Percentiles rank a stretch among this genome's conserved stretches.
phyloP scores from a whole-genome alignment of 257 asterid species.

The Lavandula angustifolia region DNA sequence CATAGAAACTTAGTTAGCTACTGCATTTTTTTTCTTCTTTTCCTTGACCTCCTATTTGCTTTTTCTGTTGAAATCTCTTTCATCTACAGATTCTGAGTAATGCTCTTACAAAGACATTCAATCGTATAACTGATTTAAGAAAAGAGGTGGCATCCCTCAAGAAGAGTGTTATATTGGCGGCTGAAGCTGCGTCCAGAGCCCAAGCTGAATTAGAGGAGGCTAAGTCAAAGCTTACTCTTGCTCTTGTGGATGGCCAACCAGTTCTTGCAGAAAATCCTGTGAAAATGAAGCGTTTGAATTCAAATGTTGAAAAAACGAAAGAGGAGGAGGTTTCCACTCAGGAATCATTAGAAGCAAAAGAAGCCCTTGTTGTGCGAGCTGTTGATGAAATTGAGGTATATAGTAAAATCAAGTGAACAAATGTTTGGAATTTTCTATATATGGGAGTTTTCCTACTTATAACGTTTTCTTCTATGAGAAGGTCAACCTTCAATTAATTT shows the following conservation, averaged over 20 bases:
- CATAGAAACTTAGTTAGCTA: conserved; percentile 5
- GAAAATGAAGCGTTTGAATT: conserved; percentile 83
- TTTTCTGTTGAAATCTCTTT: conserved; percentile 25
- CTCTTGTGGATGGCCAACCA: conserved; percentile 91
- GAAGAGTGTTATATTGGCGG: conserved; percentile 55
- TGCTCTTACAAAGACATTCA: conserved; percentile 85
- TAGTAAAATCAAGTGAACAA: background rate
- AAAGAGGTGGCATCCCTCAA: conserved; percentile 75
- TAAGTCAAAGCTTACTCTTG: conserved; percentile 70
- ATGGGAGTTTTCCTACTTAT: conserved; percentile 4
- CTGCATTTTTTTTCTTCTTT: background rate
- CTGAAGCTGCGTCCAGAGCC: conserved; percentile 77
- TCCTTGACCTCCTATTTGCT: background rate
- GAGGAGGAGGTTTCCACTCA: conserved; percentile 63
- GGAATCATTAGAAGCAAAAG: conserved; percentile 91
- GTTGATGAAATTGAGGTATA: conserved; percentile 80
- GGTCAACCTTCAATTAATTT: conserved; percentile 17
- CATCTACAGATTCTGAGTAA: conserved; percentile 69
- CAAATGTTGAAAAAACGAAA: conserved; percentile 64
- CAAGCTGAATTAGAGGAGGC: conserved; percentile 72
- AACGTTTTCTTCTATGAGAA: conserved; percentile 16
- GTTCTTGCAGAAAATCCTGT: conserved; percentile 89
- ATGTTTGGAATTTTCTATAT: conserved; percentile 15
- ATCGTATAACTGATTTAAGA: conserved; percentile 84
- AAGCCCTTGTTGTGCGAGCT: conserved; percentile 84